Evolutionary conservation across 306 rosid species (phyloP), one percentile per base, ranked within the genome.

Genomic region (Phaseolus lunatus): DNA sequence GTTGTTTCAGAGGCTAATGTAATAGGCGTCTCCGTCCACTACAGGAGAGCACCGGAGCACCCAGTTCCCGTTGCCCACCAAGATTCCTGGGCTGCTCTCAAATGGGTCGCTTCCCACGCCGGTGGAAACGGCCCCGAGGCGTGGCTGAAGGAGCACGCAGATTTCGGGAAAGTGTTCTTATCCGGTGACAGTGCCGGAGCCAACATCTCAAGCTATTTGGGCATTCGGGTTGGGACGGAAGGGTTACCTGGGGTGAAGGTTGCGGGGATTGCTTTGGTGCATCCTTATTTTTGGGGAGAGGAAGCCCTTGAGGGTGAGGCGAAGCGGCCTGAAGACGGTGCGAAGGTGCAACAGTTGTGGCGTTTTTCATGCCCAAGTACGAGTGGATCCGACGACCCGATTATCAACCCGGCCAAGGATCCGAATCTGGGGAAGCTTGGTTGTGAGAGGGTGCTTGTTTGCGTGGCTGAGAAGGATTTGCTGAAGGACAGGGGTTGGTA

Each of bases 151-250:
- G 9, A 13, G 0, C 45, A 77, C 3, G 96, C 87, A 0, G 91
- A 93, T 81, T 67, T 84, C 0, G 80, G 20, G 50, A 82, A 75
- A 9, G 87, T 89, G n/a, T 88, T 84, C 78, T 63, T 93, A 0
- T 81, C 82, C 0, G 98, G 96, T 2, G 98, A 93, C 31, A 93
- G 95, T 57, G 91, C 94, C 0, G 98, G 98, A 5, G 98, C 85
- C 2, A 90, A 89, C 12, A 70, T 90, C 5, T 81, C 87, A 2
- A 90, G 88, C 67, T 79, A 88, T 43, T 57, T 85, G 84, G 98
- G 84, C 0, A 12, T 89, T 70, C 87, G 90, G 69, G 61, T 76
- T 1, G 91, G 94, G 12, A 0, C 15, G 0, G 97, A 90, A 11
- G 86, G 84, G 2, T 22, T 85, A n/a, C 22, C 9, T 1, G 89